phyloP scores from a whole-genome alignment of 2,329 filamentous ascomycete species.

The Ophiocordyceps camponoti-rufipedis region DNA sequence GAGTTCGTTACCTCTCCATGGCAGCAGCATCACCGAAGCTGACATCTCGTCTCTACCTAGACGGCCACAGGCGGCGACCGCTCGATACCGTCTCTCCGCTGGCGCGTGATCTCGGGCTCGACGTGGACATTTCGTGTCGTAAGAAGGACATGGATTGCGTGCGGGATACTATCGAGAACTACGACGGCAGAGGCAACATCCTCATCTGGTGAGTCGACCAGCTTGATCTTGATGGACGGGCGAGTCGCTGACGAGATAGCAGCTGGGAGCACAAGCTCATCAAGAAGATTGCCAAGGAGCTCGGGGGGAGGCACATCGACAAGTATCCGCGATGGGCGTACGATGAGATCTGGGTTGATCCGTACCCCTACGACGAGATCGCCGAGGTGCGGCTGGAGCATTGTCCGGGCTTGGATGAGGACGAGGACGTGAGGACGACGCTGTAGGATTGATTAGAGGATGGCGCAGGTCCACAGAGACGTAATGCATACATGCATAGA shows the following conservation, averaged over 20 bases:
- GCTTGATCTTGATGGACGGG: neutral
- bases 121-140: slow-evolving; percentile 35
- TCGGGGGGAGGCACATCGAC: slow-evolving; percentile 31
- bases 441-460: neutral
- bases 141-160: slow-evolving; percentile 38
- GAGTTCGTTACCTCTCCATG: slow-evolving; percentile 10
- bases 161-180: slow-evolving; percentile 25
- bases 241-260: neutral
- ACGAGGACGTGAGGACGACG: neutral
- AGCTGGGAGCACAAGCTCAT: slow-evolving; percentile 41
- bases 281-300: slow-evolving; percentile 27
- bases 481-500: neutral
- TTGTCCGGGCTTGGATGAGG: slow-evolving; percentile 32
- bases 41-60: slow-evolving; percentile 14
- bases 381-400: slow-evolving; percentile 26
- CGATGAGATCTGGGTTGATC: slow-evolving; percentile 39
- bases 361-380: slow-evolving; percentile 27
- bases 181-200: slow-evolving; percentile 33
- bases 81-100: slow-evolving; percentile 38
- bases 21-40: neutral
- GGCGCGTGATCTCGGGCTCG: slow-evolving; percentile 33
- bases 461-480: neutral
- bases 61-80: slow-evolving; percentile 32
- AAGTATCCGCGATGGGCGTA: slow-evolving; percentile 31
- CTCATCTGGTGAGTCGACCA: slow-evolving; percentile 26